Percentiles rank a stretch among this genome's conserved stretches.
These are phyloP conservation scores for Leucaena leucocephala DNA, from an alignment of 306 rosid genomes.

Conservation along the genomic window DNA sequence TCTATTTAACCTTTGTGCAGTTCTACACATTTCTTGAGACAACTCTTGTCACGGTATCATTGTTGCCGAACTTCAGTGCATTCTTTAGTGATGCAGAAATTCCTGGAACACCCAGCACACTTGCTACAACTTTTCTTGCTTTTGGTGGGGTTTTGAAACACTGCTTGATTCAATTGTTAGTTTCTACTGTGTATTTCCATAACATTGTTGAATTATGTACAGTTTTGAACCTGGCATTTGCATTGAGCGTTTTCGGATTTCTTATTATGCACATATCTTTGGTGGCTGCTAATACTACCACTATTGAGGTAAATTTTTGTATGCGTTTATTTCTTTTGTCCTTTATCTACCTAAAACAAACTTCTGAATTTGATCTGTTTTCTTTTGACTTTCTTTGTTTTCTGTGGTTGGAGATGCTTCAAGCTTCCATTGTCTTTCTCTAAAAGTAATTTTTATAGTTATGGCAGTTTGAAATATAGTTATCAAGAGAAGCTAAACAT, in stretches of 20 bases:
- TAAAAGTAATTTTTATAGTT: background rate
- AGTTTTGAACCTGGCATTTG: constrained; percentile 95
- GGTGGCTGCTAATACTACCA: constrained; percentile 89
- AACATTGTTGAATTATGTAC: constrained; percentile 41
- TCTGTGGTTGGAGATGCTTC: background rate
- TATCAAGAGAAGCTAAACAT: background rate
- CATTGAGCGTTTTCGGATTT: constrained; percentile 92
- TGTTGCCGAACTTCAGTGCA: constrained; percentile 83
- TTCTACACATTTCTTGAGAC: constrained; percentile 99
- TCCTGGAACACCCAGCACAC: constrained; percentile 95
- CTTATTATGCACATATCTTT: constrained; percentile 91
- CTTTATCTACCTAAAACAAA: background rate
- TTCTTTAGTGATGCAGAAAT: constrained; percentile 96
- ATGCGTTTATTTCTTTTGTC: constrained; percentile 3
- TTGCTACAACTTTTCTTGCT: constrained; percentile 97
- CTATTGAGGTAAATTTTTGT: constrained; percentile 76
- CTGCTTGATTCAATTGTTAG: background rate
- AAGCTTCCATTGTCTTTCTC: background rate
- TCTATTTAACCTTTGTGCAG: constrained; percentile 56
- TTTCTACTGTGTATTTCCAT: constrained; percentile 30
- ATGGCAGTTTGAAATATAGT: background rate
- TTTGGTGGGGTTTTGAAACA: constrained; percentile 62
- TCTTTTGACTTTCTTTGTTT: background rate
- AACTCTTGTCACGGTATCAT: constrained; percentile 76
- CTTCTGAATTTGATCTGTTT: background rate